These are phyloP conservation scores for Fraxinus americana DNA, from an alignment of 257 asterid genomes.

Conservation along the genomic window DNA sequence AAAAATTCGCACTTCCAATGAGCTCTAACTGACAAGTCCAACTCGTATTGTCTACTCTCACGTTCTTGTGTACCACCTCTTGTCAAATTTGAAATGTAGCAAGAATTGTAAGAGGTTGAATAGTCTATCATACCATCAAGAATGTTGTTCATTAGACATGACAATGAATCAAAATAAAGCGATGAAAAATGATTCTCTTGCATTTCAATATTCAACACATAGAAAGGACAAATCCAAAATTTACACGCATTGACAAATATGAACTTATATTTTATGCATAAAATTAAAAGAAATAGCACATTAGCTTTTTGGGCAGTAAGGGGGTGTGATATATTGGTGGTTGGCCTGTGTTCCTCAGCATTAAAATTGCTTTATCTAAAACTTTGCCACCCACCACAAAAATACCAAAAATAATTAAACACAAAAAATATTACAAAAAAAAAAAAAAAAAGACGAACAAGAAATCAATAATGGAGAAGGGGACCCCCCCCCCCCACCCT, in stretches of 20 bases:
- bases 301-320: constrained; percentile 36
- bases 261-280: neutral
- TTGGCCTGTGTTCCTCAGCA: constrained; percentile 33
- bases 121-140: neutral
- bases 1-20: neutral
- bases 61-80: no score
- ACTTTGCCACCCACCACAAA: constrained; percentile 43
- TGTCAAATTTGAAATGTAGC: neutral
- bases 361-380: constrained; percentile 40
- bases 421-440: constrained; percentile 8
- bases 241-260: no score
- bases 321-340: constrained; percentile 33
- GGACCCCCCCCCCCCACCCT: neutral
- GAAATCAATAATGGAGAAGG: constrained; percentile 39
- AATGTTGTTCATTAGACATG: neutral
- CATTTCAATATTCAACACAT: no score
- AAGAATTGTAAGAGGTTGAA: neutral
- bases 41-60: no score
- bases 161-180: neutral
- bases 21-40: neutral
- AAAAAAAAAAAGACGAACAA: constrained; percentile 16
- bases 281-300: neutral
- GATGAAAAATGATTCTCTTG: no score
- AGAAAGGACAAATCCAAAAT: no score
- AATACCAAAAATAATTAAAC: constrained; percentile 7